phyloP scores from a whole-genome alignment of 2,329 filamentous ascomycete species.

The Cyphellophora europaea region DNA sequence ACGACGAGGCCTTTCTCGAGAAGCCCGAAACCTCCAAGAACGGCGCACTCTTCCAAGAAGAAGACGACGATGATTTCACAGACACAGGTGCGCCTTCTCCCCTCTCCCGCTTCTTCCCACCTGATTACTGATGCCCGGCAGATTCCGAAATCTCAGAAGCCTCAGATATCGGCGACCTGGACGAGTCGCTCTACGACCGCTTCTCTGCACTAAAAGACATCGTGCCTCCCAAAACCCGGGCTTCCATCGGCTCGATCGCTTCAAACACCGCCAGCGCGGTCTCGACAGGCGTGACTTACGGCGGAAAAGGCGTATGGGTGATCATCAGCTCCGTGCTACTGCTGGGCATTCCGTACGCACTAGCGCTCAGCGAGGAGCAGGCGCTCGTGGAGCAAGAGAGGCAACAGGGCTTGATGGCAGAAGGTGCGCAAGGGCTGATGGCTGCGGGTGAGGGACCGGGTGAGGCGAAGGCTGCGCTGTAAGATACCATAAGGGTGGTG shows the following conservation, averaged over 20 bases:
- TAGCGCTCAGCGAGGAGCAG: constrained; percentile 92
- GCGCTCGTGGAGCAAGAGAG: constrained; percentile 96
- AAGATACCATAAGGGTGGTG: constrained; percentile 1
- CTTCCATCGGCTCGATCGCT: constrained; percentile 54
- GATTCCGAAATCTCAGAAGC: constrained; percentile 81
- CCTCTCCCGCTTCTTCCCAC: constrained; percentile 7
- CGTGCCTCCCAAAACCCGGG: constrained; percentile 61
- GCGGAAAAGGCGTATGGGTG: constrained; percentile 84
- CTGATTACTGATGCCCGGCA: constrained; percentile 47
- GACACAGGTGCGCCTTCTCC: constrained; percentile 63
- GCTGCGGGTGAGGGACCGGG: constrained; percentile 5
- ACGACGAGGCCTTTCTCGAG: constrained; percentile 86
- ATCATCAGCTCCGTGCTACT: constrained; percentile 82
- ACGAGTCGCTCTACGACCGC: constrained; percentile 56
- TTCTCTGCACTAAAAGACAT: constrained; percentile 67
- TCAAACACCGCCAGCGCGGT: constrained; percentile 35
- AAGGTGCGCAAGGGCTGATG: constrained; percentile 46
- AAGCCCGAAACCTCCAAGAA: constrained; percentile 54
- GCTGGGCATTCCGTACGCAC: constrained; percentile 83
- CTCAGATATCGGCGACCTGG: constrained; percentile 55
- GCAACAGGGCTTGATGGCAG: constrained; percentile 82
- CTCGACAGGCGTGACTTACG: constrained; percentile 47
- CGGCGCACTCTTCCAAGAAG: constrained; percentile 40
- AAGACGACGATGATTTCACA: constrained; percentile 72
- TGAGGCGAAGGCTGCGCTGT: constrained; percentile 14